Evolutionary conservation across 805 yeast genomes (phyloP).

Genomic region (Schwanniomyces vanrijiae): DNA sequence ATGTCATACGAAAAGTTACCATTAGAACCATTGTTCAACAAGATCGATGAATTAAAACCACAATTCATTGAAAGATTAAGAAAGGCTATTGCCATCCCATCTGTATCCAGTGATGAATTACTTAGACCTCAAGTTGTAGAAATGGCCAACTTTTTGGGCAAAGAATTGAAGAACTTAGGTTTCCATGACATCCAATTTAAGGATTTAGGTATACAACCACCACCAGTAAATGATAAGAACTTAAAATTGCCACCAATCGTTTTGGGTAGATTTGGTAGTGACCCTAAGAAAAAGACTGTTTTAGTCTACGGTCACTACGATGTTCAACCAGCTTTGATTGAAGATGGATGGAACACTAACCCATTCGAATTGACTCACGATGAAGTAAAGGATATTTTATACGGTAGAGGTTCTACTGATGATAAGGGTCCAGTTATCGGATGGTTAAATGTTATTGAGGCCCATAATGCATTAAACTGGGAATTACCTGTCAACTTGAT

Average conservation of each 20-base stretch:
- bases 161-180: constrained; percentile 69
- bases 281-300: constrained; percentile 82
- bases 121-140: constrained; percentile 86
- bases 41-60: constrained; percentile 75
- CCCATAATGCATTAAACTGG: constrained; percentile 79
- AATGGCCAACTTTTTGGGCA: constrained; percentile 81
- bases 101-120: constrained; percentile 88
- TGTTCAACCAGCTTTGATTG: constrained; percentile 91
- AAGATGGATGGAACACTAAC: constrained; percentile 95
- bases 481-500: constrained; percentile 93
- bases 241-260: constrained; percentile 91
- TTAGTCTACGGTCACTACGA: constrained; percentile 96
- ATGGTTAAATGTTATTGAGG: constrained; percentile 92
- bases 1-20: constrained; percentile 43
- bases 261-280: constrained; percentile 82
- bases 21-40: constrained; percentile 49
- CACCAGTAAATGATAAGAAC: constrained; percentile 69
- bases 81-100: constrained; percentile 90
- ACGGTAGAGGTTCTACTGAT: constrained; percentile 95
- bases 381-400: constrained; percentile 64
- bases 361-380: constrained; percentile 72
- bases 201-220: constrained; percentile 87
- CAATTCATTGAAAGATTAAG: constrained; percentile 68
- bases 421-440: constrained; percentile 98
- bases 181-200: constrained; percentile 80